Base-by-base conservation (phyloP, 768 basidiomycete genomes). In the Suillus bovinus region DNA sequence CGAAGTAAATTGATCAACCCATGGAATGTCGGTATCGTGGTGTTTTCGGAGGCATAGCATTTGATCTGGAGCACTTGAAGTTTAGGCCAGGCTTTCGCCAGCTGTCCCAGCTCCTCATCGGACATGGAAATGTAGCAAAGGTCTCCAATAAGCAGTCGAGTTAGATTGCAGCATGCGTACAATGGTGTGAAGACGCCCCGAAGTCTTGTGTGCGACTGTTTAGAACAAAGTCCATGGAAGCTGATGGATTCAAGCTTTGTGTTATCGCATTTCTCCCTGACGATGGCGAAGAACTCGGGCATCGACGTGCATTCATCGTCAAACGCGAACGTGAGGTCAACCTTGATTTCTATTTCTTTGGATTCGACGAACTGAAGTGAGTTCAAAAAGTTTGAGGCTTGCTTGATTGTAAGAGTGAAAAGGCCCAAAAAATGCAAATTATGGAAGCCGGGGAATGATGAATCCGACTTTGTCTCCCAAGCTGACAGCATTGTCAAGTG, bases 1-100 rank as follows among this genome's bases (percentile, higher is more conserved):
- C 42, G 55, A 13, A 44, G 41, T 0, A 74, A 64, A 6, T 4
- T 34, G 46, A 61, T 1, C 42, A 72, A 63, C 0, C 66, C 65
- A 7, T 22, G 64, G 17, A 70, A 36, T 0, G 72, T 74, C 0
- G 71, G 71, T 0, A 71, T 42, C 27, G 64, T 54, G 2, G 63
- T 64, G 1, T 27, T 2, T 2, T 61, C 62, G 16, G 64, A 29
- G 46, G 65, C 63, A 33, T 46, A 72, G 3, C 64, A 62, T 5
- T 63, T 49, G n/a, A 72, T 62, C 3, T 50, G 34, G 29, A 72
- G 70, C 4, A 59, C 55, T 59, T 71, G 68, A 0, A 73, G 38
- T 5, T 56, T 13, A 29, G 72, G 68, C 72, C 71, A 71, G 1
- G 68, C 64, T 3, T 33, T 60, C 0, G 62, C 70, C 0, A 73